Base-by-base conservation (phyloP, 2,329 filamentous ascomycete genomes). In the Calonectria fujianensis region DNA sequence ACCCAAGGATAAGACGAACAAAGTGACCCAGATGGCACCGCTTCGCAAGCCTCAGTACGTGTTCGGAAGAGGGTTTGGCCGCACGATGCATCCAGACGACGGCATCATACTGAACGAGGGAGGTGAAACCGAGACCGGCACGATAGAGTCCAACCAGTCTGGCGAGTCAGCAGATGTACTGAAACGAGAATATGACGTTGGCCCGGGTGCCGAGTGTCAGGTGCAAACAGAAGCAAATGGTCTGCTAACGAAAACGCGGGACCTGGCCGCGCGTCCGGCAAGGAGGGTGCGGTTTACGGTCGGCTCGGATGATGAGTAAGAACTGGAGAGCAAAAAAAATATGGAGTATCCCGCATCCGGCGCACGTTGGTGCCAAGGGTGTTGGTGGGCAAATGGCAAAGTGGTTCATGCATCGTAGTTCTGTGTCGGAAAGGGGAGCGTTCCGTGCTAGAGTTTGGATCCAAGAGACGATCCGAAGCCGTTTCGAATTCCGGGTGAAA, bases 41-140 rank as follows among this genome's bases (percentile, higher is more conserved):
- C 81, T 92, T 20, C 75, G 80, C 50, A 80, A 79, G 7, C 87
- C 89, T 4, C 89, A 89, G 77, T 85, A 83, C 20, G 81, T 92
- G 4, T 92, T 92, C 71, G 87, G 89, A 0, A 83, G 86, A 73
- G 89, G 86, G 3, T 89, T 89, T 71, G 89, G 88, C 9, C 79
- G 75, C 31, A 72, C 75, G 6, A 70, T 84, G 18, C 82, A 89
- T 54, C 87, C 88, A 0, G 88, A 90, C 54, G 88, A 90, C 29
- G 89, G 85, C 16, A 79, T 90, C 48, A 77, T 88, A 35, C 72
- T 83, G 59, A 77, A 79, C 8, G 82, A 83, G 39, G 67, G 70
- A 57, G 75, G 63, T 35, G 74, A 75, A 48, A 75, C 37, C 48
- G 75, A 75, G 37, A 63, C 32, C 48, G 61, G 52, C 70, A 69